These are phyloP conservation scores for Thalassiosira gravida DNA, from an alignment of 352 stramenopile species.

Conservation along the genomic window DNA sequence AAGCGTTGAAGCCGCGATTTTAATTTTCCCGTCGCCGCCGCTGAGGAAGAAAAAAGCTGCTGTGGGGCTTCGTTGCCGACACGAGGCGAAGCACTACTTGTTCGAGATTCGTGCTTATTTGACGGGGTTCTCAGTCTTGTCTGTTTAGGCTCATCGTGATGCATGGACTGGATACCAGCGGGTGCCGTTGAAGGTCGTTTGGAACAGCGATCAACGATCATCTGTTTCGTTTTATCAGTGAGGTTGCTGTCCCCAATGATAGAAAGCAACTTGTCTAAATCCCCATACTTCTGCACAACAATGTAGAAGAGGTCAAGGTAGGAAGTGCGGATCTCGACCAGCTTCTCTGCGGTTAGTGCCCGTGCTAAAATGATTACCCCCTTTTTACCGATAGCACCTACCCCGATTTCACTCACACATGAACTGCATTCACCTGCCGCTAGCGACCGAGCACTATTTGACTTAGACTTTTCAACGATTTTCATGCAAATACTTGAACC, in stretches of 20 bases:
- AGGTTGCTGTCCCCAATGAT: constrained; percentile 56
- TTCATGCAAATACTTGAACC: constrained; percentile 74
- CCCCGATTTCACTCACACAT: constrained; percentile 67
- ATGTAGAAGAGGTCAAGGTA: constrained; percentile 78
- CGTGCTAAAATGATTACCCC: constrained; percentile 66
- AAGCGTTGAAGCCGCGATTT: too few species aligned
- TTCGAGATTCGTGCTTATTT: too few species aligned
- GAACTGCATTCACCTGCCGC: constrained; percentile 65
- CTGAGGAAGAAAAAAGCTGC: too few species aligned
- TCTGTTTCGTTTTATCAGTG: constrained; percentile 56
- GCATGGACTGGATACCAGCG: constrained; percentile 28
- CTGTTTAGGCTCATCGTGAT: too few species aligned
- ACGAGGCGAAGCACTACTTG: too few species aligned
- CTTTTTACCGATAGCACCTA: constrained; percentile 79
- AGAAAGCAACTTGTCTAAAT: constrained; percentile 69
- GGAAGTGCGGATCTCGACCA: constrained; percentile 74
- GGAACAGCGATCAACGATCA: constrained; percentile 70
- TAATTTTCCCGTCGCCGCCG: too few species aligned
- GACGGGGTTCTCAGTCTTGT: too few species aligned
- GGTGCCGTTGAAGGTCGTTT: constrained; percentile 32
- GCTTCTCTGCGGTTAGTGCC: constrained; percentile 73
- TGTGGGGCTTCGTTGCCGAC: too few species aligned
- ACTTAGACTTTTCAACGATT: constrained; percentile 71
- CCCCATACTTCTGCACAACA: constrained; percentile 69
- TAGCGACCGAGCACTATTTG: constrained; percentile 64